A percentile compares a stretch with the other conserved stretches of the same genome.
Evolutionary conservation across 176 grass and related monocot species (phyloP).

Genomic region (Saccharum spontaneum): DNA sequence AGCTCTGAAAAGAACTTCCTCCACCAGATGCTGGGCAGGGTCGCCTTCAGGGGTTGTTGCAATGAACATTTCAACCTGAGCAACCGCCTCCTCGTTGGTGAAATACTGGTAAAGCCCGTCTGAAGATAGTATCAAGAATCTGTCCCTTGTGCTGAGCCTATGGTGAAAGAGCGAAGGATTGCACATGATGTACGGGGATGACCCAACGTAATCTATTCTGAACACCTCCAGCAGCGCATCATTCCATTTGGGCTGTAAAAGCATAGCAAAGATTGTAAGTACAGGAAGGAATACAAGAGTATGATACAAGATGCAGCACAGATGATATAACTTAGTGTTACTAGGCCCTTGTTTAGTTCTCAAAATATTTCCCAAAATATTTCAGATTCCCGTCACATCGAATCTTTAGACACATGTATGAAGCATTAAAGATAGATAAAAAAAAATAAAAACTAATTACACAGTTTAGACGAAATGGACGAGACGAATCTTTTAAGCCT

Average conservation of each 20-base stretch:
- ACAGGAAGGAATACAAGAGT: background rate
- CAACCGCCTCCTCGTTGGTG: constrained; percentile 86
- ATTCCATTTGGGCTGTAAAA: constrained; percentile 95
- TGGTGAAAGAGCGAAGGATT: constrained; percentile 86
- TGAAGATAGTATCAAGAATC: constrained; percentile 89
- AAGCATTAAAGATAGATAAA: too few relatives aligned
- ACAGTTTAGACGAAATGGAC: too few relatives aligned
- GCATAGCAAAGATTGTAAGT: constrained; percentile 7
- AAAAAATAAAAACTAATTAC: too few relatives aligned
- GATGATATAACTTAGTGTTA: background rate
- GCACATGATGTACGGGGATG: constrained; percentile 81
- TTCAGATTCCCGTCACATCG: too few relatives aligned
- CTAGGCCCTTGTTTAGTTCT: too few relatives aligned
- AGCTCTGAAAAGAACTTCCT: constrained; percentile 92
- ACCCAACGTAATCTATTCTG: constrained; percentile 84
- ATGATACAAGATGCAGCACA: background rate
- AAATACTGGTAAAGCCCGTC: constrained; percentile 99
- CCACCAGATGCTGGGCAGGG: constrained; percentile 89
- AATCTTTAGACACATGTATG: too few relatives aligned
- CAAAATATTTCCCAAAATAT: too few relatives aligned
- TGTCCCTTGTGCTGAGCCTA: constrained; percentile 67
- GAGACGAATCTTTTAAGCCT: too few relatives aligned
- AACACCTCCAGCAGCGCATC: constrained; percentile 89
- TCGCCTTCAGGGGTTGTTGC: constrained; percentile 86
- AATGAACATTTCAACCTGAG: constrained; percentile 89